These are phyloP conservation scores for Hanseniaspora occidentalis DNA, from an alignment of 805 yeast species.

Conservation along the genomic window DNA sequence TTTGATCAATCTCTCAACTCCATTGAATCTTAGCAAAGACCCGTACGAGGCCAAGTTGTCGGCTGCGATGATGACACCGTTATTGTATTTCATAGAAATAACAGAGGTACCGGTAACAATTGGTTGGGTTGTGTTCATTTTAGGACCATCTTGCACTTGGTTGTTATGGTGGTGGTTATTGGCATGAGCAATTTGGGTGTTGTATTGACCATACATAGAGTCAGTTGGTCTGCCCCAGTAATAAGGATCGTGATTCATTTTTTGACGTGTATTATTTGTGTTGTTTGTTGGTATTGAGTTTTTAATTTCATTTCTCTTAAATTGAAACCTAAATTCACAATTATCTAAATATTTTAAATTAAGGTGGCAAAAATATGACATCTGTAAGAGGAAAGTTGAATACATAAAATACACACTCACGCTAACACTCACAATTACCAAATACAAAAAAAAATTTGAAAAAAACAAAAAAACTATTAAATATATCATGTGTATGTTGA, in stretches of 20 bases:
- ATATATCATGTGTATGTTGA: too few relatives aligned
- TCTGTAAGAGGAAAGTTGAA: too few relatives aligned
- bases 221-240: slow-evolving; percentile 93
- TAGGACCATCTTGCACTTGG: slow-evolving; percentile 48
- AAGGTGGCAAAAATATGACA: too few relatives aligned
- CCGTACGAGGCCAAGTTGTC: slow-evolving; percentile 93
- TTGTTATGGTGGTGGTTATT: slow-evolving; percentile 1
- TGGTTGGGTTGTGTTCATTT: slow-evolving; percentile 84
- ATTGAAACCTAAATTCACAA: too few relatives aligned
- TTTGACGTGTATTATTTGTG: background rate
- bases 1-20: slow-evolving; percentile 71
- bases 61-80: slow-evolving; percentile 90
- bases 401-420: too few relatives aligned
- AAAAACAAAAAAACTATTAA: too few relatives aligned
- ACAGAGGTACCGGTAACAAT: slow-evolving; percentile 95
- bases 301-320: background rate
- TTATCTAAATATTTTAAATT: too few relatives aligned
- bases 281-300: background rate
- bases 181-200: slow-evolving; percentile 52
- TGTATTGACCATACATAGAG: slow-evolving; percentile 71
- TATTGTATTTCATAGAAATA: slow-evolving; percentile 75
- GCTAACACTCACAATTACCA: too few relatives aligned
- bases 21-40: slow-evolving; percentile 73
- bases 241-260: slow-evolving; percentile 90
- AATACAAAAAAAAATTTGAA: too few relatives aligned